Percentiles rank a stretch among this genome's conserved stretches.
These are phyloP conservation scores for Schwanniomyces polymorphus DNA, from an alignment of 805 yeast species.

Conservation along the genomic window DNA sequence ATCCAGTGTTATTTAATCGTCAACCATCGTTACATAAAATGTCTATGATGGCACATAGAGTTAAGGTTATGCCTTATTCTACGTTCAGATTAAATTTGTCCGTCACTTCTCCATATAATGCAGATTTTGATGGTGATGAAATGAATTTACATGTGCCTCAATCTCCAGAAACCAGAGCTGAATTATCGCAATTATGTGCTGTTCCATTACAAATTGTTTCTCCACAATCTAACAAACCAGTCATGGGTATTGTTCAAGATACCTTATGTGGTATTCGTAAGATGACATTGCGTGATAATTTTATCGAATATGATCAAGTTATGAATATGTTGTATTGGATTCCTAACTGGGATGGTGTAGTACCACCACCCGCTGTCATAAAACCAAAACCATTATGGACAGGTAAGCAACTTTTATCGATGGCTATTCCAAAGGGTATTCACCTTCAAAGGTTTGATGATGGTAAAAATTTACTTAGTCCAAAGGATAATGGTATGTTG, in stretches of 20 bases:
- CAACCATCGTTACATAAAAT: slow-evolving; percentile 98
- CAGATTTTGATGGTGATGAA: slow-evolving; percentile 99
- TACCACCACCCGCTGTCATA: slow-evolving; percentile 91
- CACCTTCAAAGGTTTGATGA: slow-evolving; percentile 94
- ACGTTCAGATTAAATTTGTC: slow-evolving; percentile 95
- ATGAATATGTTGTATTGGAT: slow-evolving; percentile 98
- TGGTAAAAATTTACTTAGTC: slow-evolving; percentile 76
- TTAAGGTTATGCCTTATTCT: slow-evolving; percentile 97
- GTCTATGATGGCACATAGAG: slow-evolving; percentile 99
- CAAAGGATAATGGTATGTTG: slow-evolving; percentile 94
- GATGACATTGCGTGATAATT: slow-evolving; percentile 87
- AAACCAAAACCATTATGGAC: slow-evolving; percentile 98
- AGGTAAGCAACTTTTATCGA: slow-evolving; percentile 90
- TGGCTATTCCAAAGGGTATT: slow-evolving; percentile 95
- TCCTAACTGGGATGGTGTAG: slow-evolving; percentile 97
- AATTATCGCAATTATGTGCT: slow-evolving; percentile 89
- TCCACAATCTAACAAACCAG: slow-evolving; percentile 98
- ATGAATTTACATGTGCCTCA: slow-evolving; percentile 99
- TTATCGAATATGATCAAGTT: slow-evolving; percentile 88
- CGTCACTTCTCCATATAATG: slow-evolving; percentile 98
- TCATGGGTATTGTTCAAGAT: slow-evolving; percentile 99
- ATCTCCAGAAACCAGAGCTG: slow-evolving; percentile 97
- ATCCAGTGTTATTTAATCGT: slow-evolving; percentile 97
- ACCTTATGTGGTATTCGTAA: slow-evolving; percentile 96
- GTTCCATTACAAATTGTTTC: slow-evolving; percentile 98